Conservation (phyloP, 2,329 filamentous ascomycete species). For the Macroventuria anomochaeta region DNA sequence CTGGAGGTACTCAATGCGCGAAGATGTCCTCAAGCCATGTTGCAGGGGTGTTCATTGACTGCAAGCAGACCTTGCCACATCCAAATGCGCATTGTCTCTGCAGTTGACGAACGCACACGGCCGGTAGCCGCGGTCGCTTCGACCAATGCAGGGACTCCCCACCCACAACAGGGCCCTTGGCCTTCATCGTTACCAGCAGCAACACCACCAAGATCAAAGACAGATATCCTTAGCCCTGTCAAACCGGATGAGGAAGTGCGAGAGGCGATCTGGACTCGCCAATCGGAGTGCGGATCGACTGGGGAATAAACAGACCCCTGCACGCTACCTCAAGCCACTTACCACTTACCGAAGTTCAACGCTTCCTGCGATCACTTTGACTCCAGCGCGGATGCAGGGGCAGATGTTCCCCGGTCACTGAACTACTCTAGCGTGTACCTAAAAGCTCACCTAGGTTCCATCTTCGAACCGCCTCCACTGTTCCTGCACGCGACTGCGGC, state of each 20-base stretch:
- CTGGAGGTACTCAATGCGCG: not conserved
- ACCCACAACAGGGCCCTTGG: constrained; percentile 10
- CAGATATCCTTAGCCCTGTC: constrained; percentile 10
- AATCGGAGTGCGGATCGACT: constrained; percentile 43
- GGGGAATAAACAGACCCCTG: constrained; percentile 27
- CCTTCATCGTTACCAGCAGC: constrained; percentile 14
- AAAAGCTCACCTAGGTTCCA: constrained; percentile 26
- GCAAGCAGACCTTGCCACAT: constrained; percentile 7
- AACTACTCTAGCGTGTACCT: constrained; percentile 30
- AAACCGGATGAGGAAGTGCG: constrained; percentile 28
- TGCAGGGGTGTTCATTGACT: constrained; percentile 8
- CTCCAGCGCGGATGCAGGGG: constrained; percentile 41
- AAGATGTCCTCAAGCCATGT: not conserved
- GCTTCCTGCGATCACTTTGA: constrained; percentile 28
- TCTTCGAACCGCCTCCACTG: constrained; percentile 18
- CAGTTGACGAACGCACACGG: not conserved
- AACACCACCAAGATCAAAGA: constrained; percentile 21
- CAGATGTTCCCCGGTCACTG: constrained; percentile 35
- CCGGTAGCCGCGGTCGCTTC: constrained; percentile 3
- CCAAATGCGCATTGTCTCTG: constrained; percentile 25
- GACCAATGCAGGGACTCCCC: constrained; percentile 21
- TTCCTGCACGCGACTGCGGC: constrained; percentile 45
- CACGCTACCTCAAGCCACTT: constrained; percentile 37
- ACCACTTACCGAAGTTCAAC: constrained; percentile 32
- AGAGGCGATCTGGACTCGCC: constrained; percentile 32